Percentiles rank a stretch among this genome's conserved stretches.
phyloP scores from a whole-genome alignment of 208 protist genomes.

The Leishmania mexicana region DNA sequence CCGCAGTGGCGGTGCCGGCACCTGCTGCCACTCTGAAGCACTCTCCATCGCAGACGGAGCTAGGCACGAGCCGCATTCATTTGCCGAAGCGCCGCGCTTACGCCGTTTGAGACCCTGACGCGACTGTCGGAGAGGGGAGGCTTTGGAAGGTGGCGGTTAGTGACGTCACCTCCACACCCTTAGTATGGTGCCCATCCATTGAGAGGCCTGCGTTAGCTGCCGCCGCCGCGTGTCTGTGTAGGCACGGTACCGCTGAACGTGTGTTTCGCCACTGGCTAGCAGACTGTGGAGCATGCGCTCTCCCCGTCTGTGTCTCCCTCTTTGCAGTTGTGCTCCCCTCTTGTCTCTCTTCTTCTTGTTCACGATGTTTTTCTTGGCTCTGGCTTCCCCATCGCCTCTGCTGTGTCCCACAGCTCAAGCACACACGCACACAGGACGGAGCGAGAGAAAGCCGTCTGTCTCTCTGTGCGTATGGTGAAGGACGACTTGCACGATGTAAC shows the following conservation, averaged over 20 bases:
- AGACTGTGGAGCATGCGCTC: neutral
- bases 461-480: too few species aligned
- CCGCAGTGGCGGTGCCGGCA: neutral
- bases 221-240: neutral
- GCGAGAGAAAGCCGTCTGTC: too few species aligned
- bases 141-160: neutral
- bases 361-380: too few species aligned
- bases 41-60: neutral
- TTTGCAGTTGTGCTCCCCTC: too few species aligned
- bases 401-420: too few species aligned
- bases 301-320: neutral
- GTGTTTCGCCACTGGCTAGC: neutral
- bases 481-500: neutral
- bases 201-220: neutral
- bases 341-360: too few species aligned
- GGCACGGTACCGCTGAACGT: neutral
- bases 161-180: neutral
- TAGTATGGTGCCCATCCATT: neutral
- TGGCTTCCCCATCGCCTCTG: too few species aligned
- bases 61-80: neutral
- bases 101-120: constrained; percentile 6
- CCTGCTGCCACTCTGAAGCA: neutral
- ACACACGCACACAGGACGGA: too few species aligned
- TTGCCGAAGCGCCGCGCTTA: constrained; percentile 42
- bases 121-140: neutral